Conservation (phyloP, 352 stramenopile species). For the Phytophthora megakarya region DNA sequence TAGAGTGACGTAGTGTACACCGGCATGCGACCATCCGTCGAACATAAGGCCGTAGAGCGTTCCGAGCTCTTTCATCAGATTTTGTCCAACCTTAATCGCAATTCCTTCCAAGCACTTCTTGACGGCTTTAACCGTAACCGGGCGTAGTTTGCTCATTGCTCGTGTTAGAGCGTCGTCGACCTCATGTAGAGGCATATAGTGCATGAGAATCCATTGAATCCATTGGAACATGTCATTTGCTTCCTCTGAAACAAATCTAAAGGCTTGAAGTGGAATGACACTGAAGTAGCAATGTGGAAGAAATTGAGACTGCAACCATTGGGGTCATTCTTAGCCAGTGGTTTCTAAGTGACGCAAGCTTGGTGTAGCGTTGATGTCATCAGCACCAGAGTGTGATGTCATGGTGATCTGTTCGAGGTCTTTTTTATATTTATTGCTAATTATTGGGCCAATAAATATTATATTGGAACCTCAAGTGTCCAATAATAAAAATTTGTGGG, state of each 20-base stretch:
- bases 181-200: conserved; percentile 14
- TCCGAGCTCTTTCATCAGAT: conserved; percentile 4
- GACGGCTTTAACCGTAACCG: background rate
- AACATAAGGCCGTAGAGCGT: conserved; percentile 13
- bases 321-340: no score
- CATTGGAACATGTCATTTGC: background rate
- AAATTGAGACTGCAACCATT: no score
- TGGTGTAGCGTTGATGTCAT: background rate
- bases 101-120: conserved; percentile 10
- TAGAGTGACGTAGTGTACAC: conserved; percentile 1
- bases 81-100: background rate
- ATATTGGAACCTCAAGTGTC: background rate
- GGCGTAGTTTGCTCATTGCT: background rate
- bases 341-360: no score
- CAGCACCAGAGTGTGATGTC: background rate
- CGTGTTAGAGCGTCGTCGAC: no score
- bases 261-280: background rate
- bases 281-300: no score
- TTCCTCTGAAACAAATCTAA: conserved; percentile 11
- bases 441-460: background rate
- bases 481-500: no score
- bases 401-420: background rate
- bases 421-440: conserved; percentile 13
- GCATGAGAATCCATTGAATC: no score
- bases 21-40: conserved; percentile 1